These are phyloP conservation scores for Houttuynia cordata DNA, from an alignment of 164 flowering plant genomes.

Conservation along the genomic window DNA sequence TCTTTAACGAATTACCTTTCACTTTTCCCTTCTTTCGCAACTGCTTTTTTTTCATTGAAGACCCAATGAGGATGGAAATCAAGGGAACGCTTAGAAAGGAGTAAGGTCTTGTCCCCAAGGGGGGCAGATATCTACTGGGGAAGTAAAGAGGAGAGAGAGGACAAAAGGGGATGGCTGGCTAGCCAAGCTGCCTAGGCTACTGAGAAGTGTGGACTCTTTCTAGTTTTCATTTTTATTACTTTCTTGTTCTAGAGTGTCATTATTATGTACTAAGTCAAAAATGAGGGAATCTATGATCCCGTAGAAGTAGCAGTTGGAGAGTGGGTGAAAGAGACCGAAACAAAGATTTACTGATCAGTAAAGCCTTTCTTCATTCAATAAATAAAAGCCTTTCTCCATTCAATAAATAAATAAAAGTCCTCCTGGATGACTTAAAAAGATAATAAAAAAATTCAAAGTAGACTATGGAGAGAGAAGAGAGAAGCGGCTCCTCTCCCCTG, in stretches of 20 bases:
- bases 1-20: background rate
- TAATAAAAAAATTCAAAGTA: constrained; percentile 11
- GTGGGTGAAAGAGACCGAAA: constrained; percentile 1
- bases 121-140: background rate
- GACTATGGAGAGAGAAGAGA: constrained; percentile 2
- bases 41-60: constrained; percentile 12
- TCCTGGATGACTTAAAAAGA: constrained; percentile 13
- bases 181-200: no score
- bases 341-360: background rate
- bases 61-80: constrained; percentile 5
- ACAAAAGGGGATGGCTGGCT: no score
- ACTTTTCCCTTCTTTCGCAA: constrained; percentile 10
- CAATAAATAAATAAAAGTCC: constrained; percentile 49
- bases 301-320: background rate
- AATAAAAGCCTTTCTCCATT: no score
- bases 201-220: no score
- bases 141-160: no score
- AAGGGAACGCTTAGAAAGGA: background rate
- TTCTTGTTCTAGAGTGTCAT: no score
- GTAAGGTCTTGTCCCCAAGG: background rate
- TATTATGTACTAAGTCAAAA: no score
- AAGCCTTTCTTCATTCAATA: constrained; percentile 6
- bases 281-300: no score
- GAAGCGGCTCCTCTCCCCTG: constrained; percentile 12
- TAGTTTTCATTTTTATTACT: no score